Base-by-base conservation (phyloP, 108 stramenopile species). In the Aurantiochytrium sp. region DNA sequence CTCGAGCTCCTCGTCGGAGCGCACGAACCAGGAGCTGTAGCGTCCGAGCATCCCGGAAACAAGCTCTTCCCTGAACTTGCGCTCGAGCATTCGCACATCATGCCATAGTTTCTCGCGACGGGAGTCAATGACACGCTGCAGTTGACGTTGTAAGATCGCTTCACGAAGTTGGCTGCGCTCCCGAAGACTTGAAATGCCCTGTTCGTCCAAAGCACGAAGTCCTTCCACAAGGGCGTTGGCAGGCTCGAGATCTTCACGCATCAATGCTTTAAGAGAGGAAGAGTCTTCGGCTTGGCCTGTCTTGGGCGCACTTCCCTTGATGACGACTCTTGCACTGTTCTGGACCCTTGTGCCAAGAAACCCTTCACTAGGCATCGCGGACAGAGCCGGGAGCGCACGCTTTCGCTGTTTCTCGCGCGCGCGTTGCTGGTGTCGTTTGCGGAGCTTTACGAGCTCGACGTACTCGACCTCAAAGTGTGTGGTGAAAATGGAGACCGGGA, bases 401-500 rank as follows among this genome's bases (percentile, higher is more conserved):
- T 35, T 28, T 69, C 49, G 76, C 23, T 35, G 23, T 53, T 83
- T 28, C 28, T 83, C 76, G 45, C 76, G 76, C 51, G 19, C 28
- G 3, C 51, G 45, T 49, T 73, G 45, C 42, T 59, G 53, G 23
- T 87, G 19, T 4, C 57, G 47, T 5, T 87, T 4, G 58, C 72
- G 44, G 5, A 10, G 72, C 60, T 87, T 83, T 43, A 44, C 45
- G 45, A 87, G 42, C 87, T 58, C 90, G 18, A 49, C 83, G 90
- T 91, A 91, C 71, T 76, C 90, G 12, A 21, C 35, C 19, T 35
- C 21, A 64, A 91, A 91, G 51, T 91, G 88, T 6, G 59, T 89
- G 18, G 72, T 88, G 53, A 91, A 35, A 8, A 91, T 88, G 8
- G 90, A 88, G 25, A 91, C 83, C 44, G 90, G 90, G 14, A 91